Base-by-base conservation (phyloP, 2,329 filamentous ascomycete genomes). In the Hypoxylon sp. region DNA sequence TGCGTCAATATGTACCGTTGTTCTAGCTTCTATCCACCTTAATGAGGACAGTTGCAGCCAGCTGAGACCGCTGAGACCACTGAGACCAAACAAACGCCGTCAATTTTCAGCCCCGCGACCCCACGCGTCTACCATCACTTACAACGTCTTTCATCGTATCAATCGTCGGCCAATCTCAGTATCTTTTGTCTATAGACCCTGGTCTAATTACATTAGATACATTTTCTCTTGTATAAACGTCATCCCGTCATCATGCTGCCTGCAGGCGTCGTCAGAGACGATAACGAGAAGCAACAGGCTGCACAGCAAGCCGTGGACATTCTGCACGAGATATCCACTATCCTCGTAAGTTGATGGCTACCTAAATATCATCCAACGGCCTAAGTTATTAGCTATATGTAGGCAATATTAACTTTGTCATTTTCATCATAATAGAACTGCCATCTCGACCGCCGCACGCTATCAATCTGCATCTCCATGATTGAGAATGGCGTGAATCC, bases 401-500 rank as follows among this genome's bases (percentile, higher is more conserved):
- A 7, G n/a, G 10, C 17, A 59, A 59, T 51, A 42, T 30, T 63
- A 40, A 48, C 22, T 25, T 55, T 37, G 5, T 35, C 4, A 3
- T 35, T 3, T 46, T 25, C 46, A 50, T n/a, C 30, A 35, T 31
- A 44, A 44, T 70, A 98, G 95, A 98, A 98, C 82, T 97, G 95
- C 69, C 89, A 97, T 72, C 90, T 99, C 50, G 95, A 98, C 80
- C 90, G 95, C 33, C 91, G 94, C 60, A 94, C 95, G 20, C 85
- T 99, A 17, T 97, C 95, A 2, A 93, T 98, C 70, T 99, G 96
- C 81, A 95, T 98, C 67, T 97, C 94, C 60, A 88, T 99, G 80
- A 97, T 99, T 74, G 96, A 99, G 82, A 97, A 97, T 77, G 96
- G 96, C 13, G 94, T 98, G 31, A 97, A 97, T 78, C 96, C 96